Evolutionary conservation across 257 asterid species (phyloP).

Genomic region (Anisodus tanguticus): DNA sequence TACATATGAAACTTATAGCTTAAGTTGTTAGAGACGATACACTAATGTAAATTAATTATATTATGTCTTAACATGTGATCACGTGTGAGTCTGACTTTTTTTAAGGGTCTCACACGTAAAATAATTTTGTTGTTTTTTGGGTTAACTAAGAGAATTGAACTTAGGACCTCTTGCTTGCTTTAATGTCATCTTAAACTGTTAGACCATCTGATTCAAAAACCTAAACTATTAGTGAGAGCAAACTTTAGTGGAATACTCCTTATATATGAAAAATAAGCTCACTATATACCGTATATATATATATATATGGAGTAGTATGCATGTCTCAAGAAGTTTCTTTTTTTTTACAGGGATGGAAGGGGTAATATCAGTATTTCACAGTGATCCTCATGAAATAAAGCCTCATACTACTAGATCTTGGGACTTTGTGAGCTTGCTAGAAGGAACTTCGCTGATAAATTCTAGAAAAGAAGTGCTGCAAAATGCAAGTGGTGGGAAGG

Average conservation of each 20-base stretch:
- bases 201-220: no score
- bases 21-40: no score
- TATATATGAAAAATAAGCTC: no score
- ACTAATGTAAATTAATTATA: not conserved
- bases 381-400: slow-evolving; percentile 40
- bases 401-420: slow-evolving; percentile 62
- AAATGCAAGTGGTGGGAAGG: slow-evolving; percentile 43
- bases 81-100: not conserved
- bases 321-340: not conserved
- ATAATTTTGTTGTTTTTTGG: not conserved
- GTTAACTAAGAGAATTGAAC: no score
- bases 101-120: not conserved
- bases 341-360: slow-evolving; percentile 48
- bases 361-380: slow-evolving; percentile 51
- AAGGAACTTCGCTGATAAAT: slow-evolving; percentile 34
- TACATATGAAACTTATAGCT: no score
- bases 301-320: no score
- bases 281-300: no score
- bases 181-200: no score
- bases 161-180: no score
- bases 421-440: slow-evolving; percentile 50
- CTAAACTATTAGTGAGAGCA: no score
- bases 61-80: not conserved
- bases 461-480: slow-evolving; percentile 34
- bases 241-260: no score